These are phyloP conservation scores for Talaromyces sp. DNA, from an alignment of 2,329 filamentous ascomycete genomes.

Conservation along the genomic window DNA sequence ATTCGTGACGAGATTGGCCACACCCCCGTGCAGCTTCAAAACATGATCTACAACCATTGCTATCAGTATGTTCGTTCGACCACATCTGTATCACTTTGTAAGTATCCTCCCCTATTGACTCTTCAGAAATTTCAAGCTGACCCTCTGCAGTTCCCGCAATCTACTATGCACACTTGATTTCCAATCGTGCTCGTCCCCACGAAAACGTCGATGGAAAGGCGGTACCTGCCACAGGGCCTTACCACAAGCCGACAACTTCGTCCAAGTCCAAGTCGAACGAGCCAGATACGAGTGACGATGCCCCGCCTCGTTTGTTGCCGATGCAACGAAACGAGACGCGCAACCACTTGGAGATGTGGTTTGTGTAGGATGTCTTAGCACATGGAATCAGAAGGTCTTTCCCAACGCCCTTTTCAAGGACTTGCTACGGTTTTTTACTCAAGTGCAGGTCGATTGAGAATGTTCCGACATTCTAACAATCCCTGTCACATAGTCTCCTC, in stretches of 20 bases:
- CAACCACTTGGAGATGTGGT: slow-evolving; percentile 13
- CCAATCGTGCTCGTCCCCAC: slow-evolving; percentile 72
- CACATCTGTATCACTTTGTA: slow-evolving; percentile 76
- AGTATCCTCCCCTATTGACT: slow-evolving; percentile 10
- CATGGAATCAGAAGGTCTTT: background rate
- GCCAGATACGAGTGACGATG: background rate
- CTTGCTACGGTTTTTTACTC: background rate
- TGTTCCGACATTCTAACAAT: background rate
- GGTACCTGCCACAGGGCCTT: slow-evolving; percentile 36
- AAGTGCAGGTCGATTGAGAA: background rate
- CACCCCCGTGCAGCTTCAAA: slow-evolving; percentile 65
- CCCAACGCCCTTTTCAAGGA: background rate
- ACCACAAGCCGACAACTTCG: slow-evolving; percentile 25
- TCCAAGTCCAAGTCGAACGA: background rate
- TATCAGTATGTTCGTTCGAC: slow-evolving; percentile 92
- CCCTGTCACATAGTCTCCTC: background rate
- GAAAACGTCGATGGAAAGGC: slow-evolving; percentile 46
- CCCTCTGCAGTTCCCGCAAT: slow-evolving; percentile 61
- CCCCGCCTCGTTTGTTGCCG: background rate
- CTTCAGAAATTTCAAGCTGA: background rate
- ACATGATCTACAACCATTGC: slow-evolving; percentile 89
- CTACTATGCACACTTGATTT: slow-evolving; percentile 92
- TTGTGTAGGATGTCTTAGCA: slow-evolving; percentile 1
- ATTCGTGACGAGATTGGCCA: slow-evolving; percentile 74
- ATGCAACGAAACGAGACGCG: slow-evolving; percentile 6